Evolutionary conservation across 2,329 filamentous ascomycete species (phyloP), one percentile per base, ranked within the genome.

Genomic region (Alternaria panax): DNA sequence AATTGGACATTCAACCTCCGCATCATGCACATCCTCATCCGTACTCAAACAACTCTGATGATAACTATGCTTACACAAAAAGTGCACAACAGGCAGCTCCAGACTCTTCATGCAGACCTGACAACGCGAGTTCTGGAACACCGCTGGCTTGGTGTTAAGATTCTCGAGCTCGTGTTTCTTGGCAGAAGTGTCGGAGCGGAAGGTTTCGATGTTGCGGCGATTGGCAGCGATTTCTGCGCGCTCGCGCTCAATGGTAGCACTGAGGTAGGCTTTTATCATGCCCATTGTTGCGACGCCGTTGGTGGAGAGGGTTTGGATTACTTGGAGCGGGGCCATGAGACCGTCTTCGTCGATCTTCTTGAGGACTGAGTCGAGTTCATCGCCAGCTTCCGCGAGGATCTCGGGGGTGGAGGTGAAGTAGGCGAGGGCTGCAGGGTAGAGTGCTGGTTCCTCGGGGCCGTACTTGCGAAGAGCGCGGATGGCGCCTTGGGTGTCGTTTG

Each of bases 1-100:
- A 32, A 92, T 85, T 9, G 94, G 93, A 75, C 95, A 99, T 78
- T 97, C 93, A 0, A 89, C 85, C 38, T 87, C 83, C 9, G 87
- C 83, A 51, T 89, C 88, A 32, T 85, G 83, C 9, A 80, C 79
- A 51, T 89, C 89, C 22, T 86, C 83, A 28, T 80, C 80, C 5
- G 84, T 82, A 73, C 92, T 91, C 41, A 99, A 81, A 78, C 94
- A 99, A 45, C 92, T 86, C 80, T 96, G 92, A 75, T 99, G 95
- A 83, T 97, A 99, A 61, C 90, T 93, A 77, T 99, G 95, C 77
- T 96, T 97, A 82, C 95, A 99, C 64, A 99, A 80, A 77, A 99
- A 99, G 75, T 99, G 95, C 47, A 99, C 93, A 0, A 90, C 92
- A 0, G 95, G 95, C 12, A 98, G 83, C 66, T 97, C 93, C 18